Percentiles rank a stretch among this genome's conserved stretches.
Conservation (phyloP, 1,284 basidiomycete genomes). For the Puccinia triticina region DNA sequence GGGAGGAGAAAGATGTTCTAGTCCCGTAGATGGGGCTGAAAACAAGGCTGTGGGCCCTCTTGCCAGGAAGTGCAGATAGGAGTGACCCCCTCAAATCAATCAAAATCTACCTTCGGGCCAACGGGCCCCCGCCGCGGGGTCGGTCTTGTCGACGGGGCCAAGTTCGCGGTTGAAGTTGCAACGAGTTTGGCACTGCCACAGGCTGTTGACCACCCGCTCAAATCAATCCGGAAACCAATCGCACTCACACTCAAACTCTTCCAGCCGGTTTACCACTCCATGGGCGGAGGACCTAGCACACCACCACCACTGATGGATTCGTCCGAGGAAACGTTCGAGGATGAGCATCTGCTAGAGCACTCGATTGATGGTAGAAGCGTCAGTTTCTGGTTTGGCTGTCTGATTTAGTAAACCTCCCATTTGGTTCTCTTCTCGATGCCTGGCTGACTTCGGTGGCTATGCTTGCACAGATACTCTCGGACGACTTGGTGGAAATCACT, state of each 20-base stretch:
- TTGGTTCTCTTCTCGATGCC: not conserved
- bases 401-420: not conserved
- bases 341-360: slow-evolving; percentile 27
- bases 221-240: too few species aligned
- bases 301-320: not conserved
- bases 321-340: slow-evolving; percentile 2
- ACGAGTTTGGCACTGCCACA: too few species aligned
- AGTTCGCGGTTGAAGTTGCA: too few species aligned
- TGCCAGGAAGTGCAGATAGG: too few species aligned
- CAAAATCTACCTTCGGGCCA: too few species aligned
- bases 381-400: not conserved
- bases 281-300: slow-evolving; percentile 36
- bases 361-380: slow-evolving; percentile 39
- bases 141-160: too few species aligned
- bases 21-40: too few species aligned
- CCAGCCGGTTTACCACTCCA: not conserved
- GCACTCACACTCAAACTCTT: not conserved
- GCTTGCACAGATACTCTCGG: slow-evolving; percentile 30
- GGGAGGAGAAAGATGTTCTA: too few species aligned
- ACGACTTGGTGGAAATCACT: slow-evolving; percentile 48
- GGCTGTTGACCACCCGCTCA: too few species aligned
- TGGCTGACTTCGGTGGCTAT: not conserved
- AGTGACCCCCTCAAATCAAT: too few species aligned
- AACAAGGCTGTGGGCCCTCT: too few species aligned
- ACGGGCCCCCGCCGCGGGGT: too few species aligned